A percentile compares a stretch with the other conserved stretches of the same genome.
Evolutionary conservation across 2,329 filamentous ascomycete species (phyloP).

Genomic region (Pseudogymnoascus verrucosus): DNA sequence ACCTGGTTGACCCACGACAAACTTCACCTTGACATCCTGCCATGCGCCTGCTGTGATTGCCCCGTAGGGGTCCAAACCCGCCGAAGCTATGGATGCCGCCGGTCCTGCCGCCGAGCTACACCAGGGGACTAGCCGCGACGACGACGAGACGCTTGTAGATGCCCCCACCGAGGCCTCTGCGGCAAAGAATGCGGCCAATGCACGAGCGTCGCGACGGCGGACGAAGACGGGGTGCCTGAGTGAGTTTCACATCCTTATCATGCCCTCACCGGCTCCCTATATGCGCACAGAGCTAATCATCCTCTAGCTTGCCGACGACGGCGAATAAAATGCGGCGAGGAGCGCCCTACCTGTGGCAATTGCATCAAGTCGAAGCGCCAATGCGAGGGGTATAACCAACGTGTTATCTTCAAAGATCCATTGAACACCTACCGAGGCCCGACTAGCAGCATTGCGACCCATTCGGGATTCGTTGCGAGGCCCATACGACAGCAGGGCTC

Average conservation of each 20-base stretch:
- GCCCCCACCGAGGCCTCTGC: background rate
- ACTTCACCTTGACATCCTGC: background rate
- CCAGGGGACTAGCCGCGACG: background rate
- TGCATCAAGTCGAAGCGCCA: slow-evolving; percentile 78
- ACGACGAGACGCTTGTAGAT: background rate
- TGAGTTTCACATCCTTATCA: slow-evolving; percentile 37
- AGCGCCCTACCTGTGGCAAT: slow-evolving; percentile 72
- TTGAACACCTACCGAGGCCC: slow-evolving; percentile 48
- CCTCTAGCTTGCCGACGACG: slow-evolving; percentile 75
- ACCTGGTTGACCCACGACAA: background rate
- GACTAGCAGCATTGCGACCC: slow-evolving; percentile 15
- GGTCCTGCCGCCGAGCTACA: background rate
- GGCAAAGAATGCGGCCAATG: slow-evolving; percentile 31
- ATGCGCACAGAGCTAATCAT: background rate
- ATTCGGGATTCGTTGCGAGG: background rate
- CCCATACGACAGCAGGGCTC: background rate
- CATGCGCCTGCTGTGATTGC: slow-evolving; percentile 1
- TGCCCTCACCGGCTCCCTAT: background rate
- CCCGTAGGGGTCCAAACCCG: background rate
- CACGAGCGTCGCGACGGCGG: slow-evolving; percentile 40
- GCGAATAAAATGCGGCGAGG: slow-evolving; percentile 95
- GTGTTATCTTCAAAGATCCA: slow-evolving; percentile 72
- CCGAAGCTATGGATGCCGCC: background rate
- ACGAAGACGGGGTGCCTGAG: slow-evolving; percentile 92
- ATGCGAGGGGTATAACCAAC: slow-evolving; percentile 78